Evolutionary conservation across 768 basidiomycete species (phyloP).

Genomic region (Macrolepiota dolichaula): DNA sequence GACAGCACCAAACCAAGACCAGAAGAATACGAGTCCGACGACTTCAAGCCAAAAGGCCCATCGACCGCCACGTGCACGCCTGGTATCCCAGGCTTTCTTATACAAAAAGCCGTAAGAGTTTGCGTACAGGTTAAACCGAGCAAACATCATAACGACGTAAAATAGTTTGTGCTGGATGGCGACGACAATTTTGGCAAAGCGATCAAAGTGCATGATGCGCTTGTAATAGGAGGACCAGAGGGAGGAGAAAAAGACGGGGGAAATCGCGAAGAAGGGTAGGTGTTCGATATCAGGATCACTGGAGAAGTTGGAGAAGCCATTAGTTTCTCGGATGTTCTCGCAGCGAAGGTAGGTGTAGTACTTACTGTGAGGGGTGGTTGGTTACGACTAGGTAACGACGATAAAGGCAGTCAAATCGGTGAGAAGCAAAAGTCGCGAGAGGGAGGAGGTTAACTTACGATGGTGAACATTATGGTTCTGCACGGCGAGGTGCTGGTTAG

Average conservation of each 20-base stretch:
- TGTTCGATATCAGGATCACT: conserved; percentile 86
- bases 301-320: conserved; percentile 11
- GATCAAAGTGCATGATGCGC: conserved; percentile 78
- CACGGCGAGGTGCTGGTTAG: not conserved
- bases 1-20: conserved; percentile 79
- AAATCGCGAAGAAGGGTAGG: conserved; percentile 93
- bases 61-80: conserved; percentile 60
- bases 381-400: conserved; percentile 66
- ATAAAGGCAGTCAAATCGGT: conserved; percentile 13
- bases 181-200: conserved; percentile 59
- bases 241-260: conserved; percentile 79
- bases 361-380: conserved; percentile 95
- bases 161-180: conserved; percentile 88
- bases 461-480: conserved; percentile 97
- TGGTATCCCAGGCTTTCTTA: conserved; percentile 60
- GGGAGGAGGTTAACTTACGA: conserved; percentile 48
- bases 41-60: conserved; percentile 84
- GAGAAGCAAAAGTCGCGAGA: not conserved
- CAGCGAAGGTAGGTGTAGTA: conserved; percentile 10
- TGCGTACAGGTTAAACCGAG: conserved; percentile 92
- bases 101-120: conserved; percentile 79
- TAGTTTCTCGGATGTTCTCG: not conserved
- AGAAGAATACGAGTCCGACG: conserved; percentile 74
- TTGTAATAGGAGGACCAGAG: conserved; percentile 96
- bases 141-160: conserved; percentile 86